These are phyloP conservation scores for Paxillus rubicundulus DNA, from an alignment of 768 basidiomycete species.

Conservation along the genomic window DNA sequence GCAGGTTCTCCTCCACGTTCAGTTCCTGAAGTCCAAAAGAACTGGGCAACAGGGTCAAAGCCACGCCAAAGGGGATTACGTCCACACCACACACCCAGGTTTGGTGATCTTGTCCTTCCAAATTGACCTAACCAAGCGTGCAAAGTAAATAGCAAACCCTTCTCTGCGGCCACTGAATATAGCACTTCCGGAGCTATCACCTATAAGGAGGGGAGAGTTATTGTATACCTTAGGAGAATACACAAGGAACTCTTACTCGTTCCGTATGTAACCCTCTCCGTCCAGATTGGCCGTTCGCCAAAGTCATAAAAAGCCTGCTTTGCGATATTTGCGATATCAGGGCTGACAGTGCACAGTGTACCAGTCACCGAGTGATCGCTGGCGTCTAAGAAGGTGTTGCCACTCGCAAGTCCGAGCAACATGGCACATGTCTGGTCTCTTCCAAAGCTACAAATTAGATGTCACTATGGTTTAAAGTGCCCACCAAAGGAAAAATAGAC, in stretches of 20 bases:
- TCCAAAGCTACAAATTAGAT: slow-evolving; percentile 61
- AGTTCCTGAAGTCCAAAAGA: slow-evolving; percentile 50
- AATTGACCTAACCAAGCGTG: slow-evolving; percentile 78
- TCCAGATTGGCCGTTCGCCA: slow-evolving; percentile 80
- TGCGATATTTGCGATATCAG: slow-evolving; percentile 68
- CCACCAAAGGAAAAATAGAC: slow-evolving; percentile 36
- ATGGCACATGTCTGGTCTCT: slow-evolving; percentile 91
- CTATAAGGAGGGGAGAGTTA: slow-evolving; percentile 30
- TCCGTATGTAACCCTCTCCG: slow-evolving; percentile 75
- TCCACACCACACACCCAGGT: slow-evolving; percentile 44
- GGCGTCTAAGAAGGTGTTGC: slow-evolving; percentile 74
- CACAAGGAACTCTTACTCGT: slow-evolving; percentile 45
- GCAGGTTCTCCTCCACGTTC: slow-evolving; percentile 56
- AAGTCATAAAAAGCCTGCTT: slow-evolving; percentile 86
- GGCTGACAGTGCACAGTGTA: slow-evolving; percentile 48
- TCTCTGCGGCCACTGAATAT: slow-evolving; percentile 87
- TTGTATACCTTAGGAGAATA: background rate
- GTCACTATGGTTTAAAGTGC: slow-evolving; percentile 3
- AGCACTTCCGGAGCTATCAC: slow-evolving; percentile 67
- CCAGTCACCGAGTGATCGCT: slow-evolving; percentile 45
- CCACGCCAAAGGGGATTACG: background rate
- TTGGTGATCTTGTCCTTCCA: slow-evolving; percentile 83
- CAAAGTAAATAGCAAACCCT: slow-evolving; percentile 84
- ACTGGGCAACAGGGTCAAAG: slow-evolving; percentile 26
- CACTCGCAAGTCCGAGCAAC: slow-evolving; percentile 81